phyloP scores from a whole-genome alignment of 2,329 filamentous ascomycete species.

The Alternaria conjuncta region DNA sequence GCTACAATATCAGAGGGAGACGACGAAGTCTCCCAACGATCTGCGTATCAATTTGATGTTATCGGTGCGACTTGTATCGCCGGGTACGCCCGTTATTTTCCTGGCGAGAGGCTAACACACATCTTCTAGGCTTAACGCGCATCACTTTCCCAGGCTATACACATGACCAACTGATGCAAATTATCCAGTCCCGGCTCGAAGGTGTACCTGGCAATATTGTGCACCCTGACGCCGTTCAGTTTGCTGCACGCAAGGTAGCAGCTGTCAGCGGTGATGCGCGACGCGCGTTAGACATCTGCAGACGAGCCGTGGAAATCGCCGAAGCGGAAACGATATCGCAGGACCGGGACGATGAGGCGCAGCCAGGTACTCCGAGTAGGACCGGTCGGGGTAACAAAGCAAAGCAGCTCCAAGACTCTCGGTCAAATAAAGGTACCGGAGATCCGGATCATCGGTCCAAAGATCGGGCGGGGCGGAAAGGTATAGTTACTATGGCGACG shows the following conservation, averaged over 20 bases:
- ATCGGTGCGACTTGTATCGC: constrained; percentile 22
- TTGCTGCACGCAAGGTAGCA: constrained; percentile 94
- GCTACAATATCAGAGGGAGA: constrained; percentile 20
- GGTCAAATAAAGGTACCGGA: constrained; percentile 27
- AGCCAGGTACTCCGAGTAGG: constrained; percentile 69
- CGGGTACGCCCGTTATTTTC: constrained; percentile 23
- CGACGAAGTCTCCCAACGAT: constrained; percentile 22
- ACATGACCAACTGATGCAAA: constrained; percentile 95
- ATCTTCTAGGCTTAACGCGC: constrained; percentile 71
- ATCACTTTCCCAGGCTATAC: constrained; percentile 98
- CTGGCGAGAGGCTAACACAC: constrained; percentile 39
- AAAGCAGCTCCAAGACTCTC: constrained; percentile 24
- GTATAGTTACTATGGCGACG: constrained; percentile 85
- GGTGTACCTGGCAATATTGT: constrained; percentile 90
- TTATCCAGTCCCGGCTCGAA: constrained; percentile 91
- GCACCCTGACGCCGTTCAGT: constrained; percentile 91
- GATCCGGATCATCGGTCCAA: constrained; percentile 27
- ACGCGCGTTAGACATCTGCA: constrained; percentile 91
- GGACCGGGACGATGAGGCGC: constrained; percentile 43
- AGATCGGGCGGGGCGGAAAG: constrained; percentile 44
- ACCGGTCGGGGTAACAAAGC: constrained; percentile 49
- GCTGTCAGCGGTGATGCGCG: constrained; percentile 94
- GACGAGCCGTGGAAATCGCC: constrained; percentile 91
- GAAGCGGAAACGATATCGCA: constrained; percentile 68
- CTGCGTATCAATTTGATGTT: constrained; percentile 23